Base-by-base conservation (phyloP, 805 yeast species). In the Pichia rugopelliculosa region DNA sequence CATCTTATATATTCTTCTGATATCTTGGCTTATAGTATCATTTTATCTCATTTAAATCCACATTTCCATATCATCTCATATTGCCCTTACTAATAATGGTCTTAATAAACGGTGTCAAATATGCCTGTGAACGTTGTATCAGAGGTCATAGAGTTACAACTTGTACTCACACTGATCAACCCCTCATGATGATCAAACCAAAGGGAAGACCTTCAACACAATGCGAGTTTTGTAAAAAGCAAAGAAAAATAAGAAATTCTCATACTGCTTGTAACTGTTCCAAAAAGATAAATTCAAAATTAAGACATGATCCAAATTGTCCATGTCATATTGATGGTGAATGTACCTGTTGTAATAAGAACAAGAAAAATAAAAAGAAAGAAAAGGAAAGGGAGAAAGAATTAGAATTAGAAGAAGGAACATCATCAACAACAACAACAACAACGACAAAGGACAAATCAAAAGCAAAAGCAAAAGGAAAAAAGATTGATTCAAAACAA, bases 181-280 rank as follows among this genome's bases (percentile, higher is more conserved):
- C 95, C 5, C 70, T 93, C 56, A 83, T 86, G 62, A 84, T 84
- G 86, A 91, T 93, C 64, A 93, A 93, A 61, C 96, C 96, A 17
- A 93, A 93, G 62, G 99, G 99, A 3, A 73, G 99, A 48, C 99
- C 99, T 1, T 81, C 96, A 0, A 82, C 96, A 1, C 96, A 89
- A 59, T 91, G 98, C 60, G 72, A 75, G 36, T 95, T 86, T 61
- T 91, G 96, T 62, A 80, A 88, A 53, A 87, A 83, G 48, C 76
- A 82, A 55, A 70, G 96, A 34, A 82, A 80, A 59, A 60, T 72
- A 51, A 83, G 82, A 56, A 80, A 82, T 56, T 69, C 79, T 2
- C 93, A 86, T 60, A 77, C 77, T 7, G 64, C 75, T 20, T 87
- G 98, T 65, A 72, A 79, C 3, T 87, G 96, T 69, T 80, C 82